Evolutionary conservation across 2,329 filamentous ascomycete species (phyloP), one percentile per base, ranked within the genome.

Genomic region (Arthrocladium fulminans): DNA sequence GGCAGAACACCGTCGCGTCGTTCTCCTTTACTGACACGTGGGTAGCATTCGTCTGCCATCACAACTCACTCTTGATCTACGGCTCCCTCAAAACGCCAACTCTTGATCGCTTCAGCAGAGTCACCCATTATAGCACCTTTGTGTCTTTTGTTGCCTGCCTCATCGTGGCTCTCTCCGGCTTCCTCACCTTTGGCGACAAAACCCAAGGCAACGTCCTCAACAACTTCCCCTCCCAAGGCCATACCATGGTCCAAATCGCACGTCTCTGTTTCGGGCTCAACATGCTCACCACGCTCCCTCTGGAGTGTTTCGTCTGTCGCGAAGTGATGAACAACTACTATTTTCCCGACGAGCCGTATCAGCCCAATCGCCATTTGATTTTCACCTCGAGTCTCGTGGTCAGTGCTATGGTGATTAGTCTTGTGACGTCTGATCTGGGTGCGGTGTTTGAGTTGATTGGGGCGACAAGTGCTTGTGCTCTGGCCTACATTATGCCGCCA

Each of bases 1-100:
- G 40, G 77, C 12, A 49, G 23, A 24, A 8, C 17, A n/a, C 34
- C 9, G 9, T 7, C 29, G 40, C 17, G 17, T 41, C 20, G 49
- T 35, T 19, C 32, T n/a, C 22, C n/a, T 17, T 35, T 22, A 10
- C 49, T 25, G 47, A 40, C 19, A 40, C 41, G 15, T 24, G 6
- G 25, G 20, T 53, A 77, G 79, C 81, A 25, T 84, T 84, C 59
- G 81, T 84, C 51, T 84, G 81, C 63, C 81, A 98, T 64, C 92
- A 98, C 72, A 98, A 98, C 70, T 94, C 88, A 45, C 83, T 98
- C 51, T 76, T 98, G 48, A 98, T 98, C 63, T 98, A 98, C 68
- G 90, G 90, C 57, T 97, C 90, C 2, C 78, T 98, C 53, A 83
- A 85, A 59, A 96, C 86, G 45, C 92, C 92, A 1, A 98, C 92